phyloP scores from a whole-genome alignment of 2,329 filamentous ascomycete genomes.

The Penicillium glabrum region DNA sequence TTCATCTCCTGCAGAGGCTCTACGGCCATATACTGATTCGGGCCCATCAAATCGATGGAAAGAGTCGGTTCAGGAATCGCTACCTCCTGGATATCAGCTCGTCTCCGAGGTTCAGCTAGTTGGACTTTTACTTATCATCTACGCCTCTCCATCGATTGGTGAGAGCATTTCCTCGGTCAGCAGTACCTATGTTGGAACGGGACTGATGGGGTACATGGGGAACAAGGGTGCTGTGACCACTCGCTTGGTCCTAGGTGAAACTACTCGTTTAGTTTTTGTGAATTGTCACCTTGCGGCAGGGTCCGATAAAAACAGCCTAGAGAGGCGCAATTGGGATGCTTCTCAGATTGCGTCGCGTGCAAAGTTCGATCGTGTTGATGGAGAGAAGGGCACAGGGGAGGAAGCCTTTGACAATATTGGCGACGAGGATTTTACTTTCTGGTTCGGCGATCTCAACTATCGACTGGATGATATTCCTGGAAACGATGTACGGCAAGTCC shows the following conservation, averaged over 20 bases:
- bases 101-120: slow-evolving; percentile 82
- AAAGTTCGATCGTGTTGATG: slow-evolving; percentile 73
- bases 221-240: slow-evolving; percentile 91
- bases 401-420: slow-evolving; percentile 64
- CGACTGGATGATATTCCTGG: slow-evolving; percentile 83
- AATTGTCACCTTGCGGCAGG: slow-evolving; percentile 92
- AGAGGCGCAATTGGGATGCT: slow-evolving; percentile 87
- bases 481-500: slow-evolving; percentile 80
- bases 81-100: slow-evolving; percentile 75
- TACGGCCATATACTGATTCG: slow-evolving; percentile 73
- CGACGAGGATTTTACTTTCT: slow-evolving; percentile 91
- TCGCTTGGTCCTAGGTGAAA: slow-evolving; percentile 82
- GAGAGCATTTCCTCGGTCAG: slow-evolving; percentile 78
- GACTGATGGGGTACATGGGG: slow-evolving; percentile 87
- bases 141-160: slow-evolving; percentile 74
- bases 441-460: slow-evolving; percentile 96
- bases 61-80: slow-evolving; percentile 66
- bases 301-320: slow-evolving; percentile 71
- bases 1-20: slow-evolving; percentile 73
- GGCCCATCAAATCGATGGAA: slow-evolving; percentile 77
- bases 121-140: slow-evolving; percentile 80
- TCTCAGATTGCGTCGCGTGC: slow-evolving; percentile 74
- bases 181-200: slow-evolving; percentile 81
- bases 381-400: slow-evolving; percentile 62
- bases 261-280: slow-evolving; percentile 83